Evolutionary conservation across 1,139 yeast species (phyloP).

Genomic region (Saccharomycopsis hybrid): DNA sequence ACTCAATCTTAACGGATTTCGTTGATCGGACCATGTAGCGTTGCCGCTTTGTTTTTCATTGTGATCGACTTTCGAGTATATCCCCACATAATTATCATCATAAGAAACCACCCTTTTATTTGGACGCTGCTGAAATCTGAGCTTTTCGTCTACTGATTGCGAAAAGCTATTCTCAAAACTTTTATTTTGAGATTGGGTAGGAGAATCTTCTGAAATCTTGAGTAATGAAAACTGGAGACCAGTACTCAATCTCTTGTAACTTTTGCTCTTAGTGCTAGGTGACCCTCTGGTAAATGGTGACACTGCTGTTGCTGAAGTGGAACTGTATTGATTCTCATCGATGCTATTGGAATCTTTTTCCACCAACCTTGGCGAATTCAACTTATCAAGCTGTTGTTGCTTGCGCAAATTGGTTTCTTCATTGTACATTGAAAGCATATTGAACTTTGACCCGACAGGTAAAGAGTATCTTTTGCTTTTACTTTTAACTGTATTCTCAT

Average conservation of each 20-base stretch:
- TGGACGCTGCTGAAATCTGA: not conserved
- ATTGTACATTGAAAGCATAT: conserved; percentile 2
- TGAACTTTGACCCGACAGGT: conserved; percentile 14
- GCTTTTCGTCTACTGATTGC: conserved; percentile 1
- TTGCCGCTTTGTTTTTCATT: not conserved
- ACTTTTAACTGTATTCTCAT: not conserved
- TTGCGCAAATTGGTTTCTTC: not conserved
- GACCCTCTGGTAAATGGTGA: not conserved
- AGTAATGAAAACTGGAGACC: conserved; percentile 26
- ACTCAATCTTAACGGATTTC: no score
- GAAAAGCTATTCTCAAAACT: not conserved
- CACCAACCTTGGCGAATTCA: not conserved
- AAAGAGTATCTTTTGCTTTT: conserved; percentile 3
- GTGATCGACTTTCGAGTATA: not conserved
- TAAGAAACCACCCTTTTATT: conserved; percentile 21
- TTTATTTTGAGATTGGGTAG: not conserved
- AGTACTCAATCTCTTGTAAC: conserved; percentile 25
- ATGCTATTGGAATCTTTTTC: not conserved
- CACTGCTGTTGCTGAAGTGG: not conserved
- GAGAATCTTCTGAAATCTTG: conserved; percentile 26
- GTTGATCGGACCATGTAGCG: no score
- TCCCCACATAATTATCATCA: conserved; percentile 24
- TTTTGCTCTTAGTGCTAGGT: not conserved
- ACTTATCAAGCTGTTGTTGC: not conserved
- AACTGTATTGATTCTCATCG: no score